Evolutionary conservation across 1,284 basidiomycete species (phyloP).

Genomic region (Phylloporus gajari): DNA sequence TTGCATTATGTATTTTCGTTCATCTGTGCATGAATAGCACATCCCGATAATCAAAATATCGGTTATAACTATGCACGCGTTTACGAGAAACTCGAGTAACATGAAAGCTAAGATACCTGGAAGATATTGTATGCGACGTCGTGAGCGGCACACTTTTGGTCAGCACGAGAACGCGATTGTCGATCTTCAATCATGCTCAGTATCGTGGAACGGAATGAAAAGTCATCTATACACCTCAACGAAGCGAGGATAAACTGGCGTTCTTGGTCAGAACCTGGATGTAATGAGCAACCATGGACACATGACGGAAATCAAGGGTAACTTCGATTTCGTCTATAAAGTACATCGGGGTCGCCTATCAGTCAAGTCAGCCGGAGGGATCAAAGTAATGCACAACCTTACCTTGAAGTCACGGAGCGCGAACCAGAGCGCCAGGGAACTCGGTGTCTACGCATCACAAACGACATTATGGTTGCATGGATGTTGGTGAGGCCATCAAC

Average conservation of each 20-base stretch:
- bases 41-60: too few species aligned
- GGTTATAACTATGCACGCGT: too few species aligned
- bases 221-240: constrained; percentile 66
- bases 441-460: constrained; percentile 75
- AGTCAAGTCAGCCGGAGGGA: background rate
- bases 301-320: constrained; percentile 97
- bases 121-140: too few species aligned
- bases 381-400: constrained; percentile 18
- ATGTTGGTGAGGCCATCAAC: too few species aligned
- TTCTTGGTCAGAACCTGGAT: constrained; percentile 94
- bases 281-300: constrained; percentile 98
- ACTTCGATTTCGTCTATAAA: constrained; percentile 99
- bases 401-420: constrained; percentile 92
- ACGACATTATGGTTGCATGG: background rate
- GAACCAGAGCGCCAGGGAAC: constrained; percentile 96
- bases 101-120: too few species aligned
- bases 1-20: too few species aligned
- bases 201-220: too few species aligned
- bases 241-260: constrained; percentile 96
- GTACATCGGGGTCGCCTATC: constrained; percentile 92
- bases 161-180: too few species aligned
- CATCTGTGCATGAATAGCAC: too few species aligned
- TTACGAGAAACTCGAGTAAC: too few species aligned
- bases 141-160: too few species aligned
- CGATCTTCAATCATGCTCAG: background rate